Evolutionary conservation across 441 rosid genomes (phyloP).

Genomic region (Geranium incanum): DNA sequence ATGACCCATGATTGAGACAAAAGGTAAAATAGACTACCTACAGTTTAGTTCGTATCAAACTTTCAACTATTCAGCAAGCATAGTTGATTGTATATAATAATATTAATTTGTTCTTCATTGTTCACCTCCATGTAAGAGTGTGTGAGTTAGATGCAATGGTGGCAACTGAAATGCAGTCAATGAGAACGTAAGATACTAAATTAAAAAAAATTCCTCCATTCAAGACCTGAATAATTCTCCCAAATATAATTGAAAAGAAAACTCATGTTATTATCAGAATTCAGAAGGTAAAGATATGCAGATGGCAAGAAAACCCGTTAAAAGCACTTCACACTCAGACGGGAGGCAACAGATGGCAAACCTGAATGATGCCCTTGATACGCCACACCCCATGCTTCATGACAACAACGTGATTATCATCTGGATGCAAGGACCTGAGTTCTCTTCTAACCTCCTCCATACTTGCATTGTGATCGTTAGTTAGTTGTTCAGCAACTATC

Average conservation of each 20-base stretch:
- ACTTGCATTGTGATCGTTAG: slow-evolving; percentile 76
- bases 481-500: slow-evolving; percentile 74
- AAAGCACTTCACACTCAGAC: slow-evolving; percentile 4
- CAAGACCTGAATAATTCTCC: neutral
- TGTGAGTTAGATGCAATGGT: no score
- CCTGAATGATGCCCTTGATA: slow-evolving; percentile 95
- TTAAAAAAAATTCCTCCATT: neutral
- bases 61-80: neutral
- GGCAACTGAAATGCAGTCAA: neutral
- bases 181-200: neutral
- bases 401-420: slow-evolving; percentile 69
- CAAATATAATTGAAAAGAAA: neutral
- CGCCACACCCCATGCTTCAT: slow-evolving; percentile 86
- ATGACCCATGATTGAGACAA: neutral
- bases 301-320: slow-evolving; percentile 1
- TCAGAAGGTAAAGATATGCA: neutral
- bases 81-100: no score
- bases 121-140: neutral
- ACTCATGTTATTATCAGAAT: no score
- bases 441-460: slow-evolving; percentile 83
- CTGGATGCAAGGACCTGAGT: slow-evolving; percentile 76
- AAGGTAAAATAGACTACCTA: neutral
- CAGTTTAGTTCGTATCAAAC: neutral
- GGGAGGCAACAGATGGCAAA: slow-evolving; percentile 18
- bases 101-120: neutral